phyloP scores from a whole-genome alignment of 257 asterid genomes.

The Solanum paucissectum region DNA sequence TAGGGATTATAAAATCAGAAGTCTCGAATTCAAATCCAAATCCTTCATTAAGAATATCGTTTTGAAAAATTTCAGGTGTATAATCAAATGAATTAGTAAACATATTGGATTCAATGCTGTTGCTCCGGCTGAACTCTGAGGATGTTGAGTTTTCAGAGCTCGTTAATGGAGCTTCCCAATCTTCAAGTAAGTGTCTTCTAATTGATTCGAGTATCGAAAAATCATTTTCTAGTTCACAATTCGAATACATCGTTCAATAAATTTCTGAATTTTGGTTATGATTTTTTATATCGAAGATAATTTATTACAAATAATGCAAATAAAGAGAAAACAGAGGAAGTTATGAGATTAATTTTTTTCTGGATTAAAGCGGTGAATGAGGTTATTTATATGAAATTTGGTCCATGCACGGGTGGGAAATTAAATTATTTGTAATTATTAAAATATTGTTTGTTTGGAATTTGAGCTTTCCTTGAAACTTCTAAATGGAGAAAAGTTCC shows the following conservation, averaged over 20 bases:
- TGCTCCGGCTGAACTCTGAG: not conserved
- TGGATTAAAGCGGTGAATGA: not conserved
- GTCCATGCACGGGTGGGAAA: not conserved
- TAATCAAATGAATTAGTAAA: not conserved
- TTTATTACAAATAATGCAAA: not conserved
- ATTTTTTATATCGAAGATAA: not conserved
- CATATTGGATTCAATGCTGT: not conserved
- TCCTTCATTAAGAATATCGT: not conserved
- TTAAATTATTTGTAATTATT: not conserved
- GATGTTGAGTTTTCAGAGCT: not conserved
- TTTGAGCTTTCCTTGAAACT: not conserved
- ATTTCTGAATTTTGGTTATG: not conserved
- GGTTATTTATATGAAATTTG: not conserved
- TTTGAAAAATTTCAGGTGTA: not conserved
- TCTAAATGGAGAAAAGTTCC: not conserved
- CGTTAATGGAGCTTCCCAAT: conserved; percentile 1
- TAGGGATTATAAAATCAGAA: not conserved
- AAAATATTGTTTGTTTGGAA: not conserved
- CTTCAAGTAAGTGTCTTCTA: conserved; percentile 17
- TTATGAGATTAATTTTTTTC: not conserved
- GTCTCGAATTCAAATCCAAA: not conserved
- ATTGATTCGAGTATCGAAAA: conserved; percentile 20
- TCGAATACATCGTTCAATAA: not conserved
- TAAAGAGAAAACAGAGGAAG: not conserved
- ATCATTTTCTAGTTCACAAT: conserved; percentile 10